Percentiles rank a stretch among this genome's conserved stretches.
Evolutionary conservation across 2,329 filamentous ascomycete species (phyloP).

Genomic region (Trichoderma breve): DNA sequence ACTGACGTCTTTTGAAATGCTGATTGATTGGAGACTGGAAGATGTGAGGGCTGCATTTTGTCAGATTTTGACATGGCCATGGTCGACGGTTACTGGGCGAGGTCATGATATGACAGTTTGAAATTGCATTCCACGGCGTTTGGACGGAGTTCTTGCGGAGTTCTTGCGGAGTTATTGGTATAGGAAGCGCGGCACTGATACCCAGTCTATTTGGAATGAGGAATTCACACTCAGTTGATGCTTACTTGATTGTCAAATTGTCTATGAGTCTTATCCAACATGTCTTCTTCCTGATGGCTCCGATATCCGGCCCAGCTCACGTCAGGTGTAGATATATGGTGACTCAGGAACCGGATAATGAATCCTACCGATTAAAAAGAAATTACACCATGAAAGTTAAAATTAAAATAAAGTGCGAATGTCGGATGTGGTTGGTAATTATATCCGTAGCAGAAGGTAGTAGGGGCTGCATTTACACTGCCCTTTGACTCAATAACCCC

Average conservation of each 20-base stretch:
- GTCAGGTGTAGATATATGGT: neutral
- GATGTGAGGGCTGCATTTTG: neutral
- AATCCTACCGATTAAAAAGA: neutral
- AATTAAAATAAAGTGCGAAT: neutral
- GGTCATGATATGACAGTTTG: neutral
- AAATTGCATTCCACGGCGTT: constrained; percentile 16
- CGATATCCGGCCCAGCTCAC: constrained; percentile 5
- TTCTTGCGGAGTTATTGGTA: constrained; percentile 4
- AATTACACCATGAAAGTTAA: neutral
- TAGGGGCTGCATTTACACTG: neutral
- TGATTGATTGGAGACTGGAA: neutral
- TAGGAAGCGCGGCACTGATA: constrained; percentile 20
- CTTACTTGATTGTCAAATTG: neutral
- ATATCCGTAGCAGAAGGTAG: neutral
- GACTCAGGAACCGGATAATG: neutral
- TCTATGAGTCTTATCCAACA: neutral
- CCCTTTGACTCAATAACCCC: neutral
- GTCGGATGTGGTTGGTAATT: neutral
- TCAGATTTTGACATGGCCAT: neutral
- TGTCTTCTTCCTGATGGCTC: neutral
- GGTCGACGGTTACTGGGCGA: neutral
- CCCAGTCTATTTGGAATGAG: neutral
- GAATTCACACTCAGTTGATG: neutral
- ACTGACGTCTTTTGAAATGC: neutral
- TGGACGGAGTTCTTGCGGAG: constrained; percentile 17